Percentiles rank a stretch among this genome's conserved stretches.
Conservation (phyloP, 129 eudicot genomes). For the Kitagawia praeruptora region DNA sequence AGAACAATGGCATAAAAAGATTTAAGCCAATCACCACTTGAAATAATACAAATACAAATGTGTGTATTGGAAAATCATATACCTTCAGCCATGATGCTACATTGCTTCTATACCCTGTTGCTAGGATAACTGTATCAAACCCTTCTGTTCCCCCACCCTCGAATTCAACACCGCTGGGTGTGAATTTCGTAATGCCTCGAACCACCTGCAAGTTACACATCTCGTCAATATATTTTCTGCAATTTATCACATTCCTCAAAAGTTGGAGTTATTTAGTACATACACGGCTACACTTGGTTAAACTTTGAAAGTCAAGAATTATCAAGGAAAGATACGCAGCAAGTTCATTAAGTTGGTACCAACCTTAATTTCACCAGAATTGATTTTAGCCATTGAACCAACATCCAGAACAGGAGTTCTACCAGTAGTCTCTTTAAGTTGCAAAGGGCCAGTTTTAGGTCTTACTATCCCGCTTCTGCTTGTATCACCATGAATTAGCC, state of each 20-base stretch:
- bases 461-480: conserved; percentile 24
- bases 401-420: conserved; percentile 37
- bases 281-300: neutral
- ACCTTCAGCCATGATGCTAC: conserved; percentile 36
- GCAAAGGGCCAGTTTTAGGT: conserved; percentile 34
- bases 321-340: neutral
- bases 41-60: neutral
- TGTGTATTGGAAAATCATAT: conserved; percentile 1
- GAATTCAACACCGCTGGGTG: conserved; percentile 17
- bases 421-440: conserved; percentile 17
- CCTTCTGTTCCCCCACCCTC: conserved; percentile 24
- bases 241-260: neutral
- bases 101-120: conserved; percentile 31
- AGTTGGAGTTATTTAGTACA: neutral
- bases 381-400: conserved; percentile 33
- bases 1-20: neutral
- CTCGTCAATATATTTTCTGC: neutral
- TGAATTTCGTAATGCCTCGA: conserved; percentile 19
- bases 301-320: neutral
- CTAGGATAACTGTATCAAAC: conserved; percentile 19
- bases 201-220: conserved; percentile 23
- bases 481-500: conserved; percentile 26
- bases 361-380: conserved; percentile 34
- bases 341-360: neutral
- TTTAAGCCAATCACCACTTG: neutral